These are phyloP conservation scores for Tephrocybe sp. DNA, from an alignment of 768 basidiomycete genomes.

Conservation along the genomic window DNA sequence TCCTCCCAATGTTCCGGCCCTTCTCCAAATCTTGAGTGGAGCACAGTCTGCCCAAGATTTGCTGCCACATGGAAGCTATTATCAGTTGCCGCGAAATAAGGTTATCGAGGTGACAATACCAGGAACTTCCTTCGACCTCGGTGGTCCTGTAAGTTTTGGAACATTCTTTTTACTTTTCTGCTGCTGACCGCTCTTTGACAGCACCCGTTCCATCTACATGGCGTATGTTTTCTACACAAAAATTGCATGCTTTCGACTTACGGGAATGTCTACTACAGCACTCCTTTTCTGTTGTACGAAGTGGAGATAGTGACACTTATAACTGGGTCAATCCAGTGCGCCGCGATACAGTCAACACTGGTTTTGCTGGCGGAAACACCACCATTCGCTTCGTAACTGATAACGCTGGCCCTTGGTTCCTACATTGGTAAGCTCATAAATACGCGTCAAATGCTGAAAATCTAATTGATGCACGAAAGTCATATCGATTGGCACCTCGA, in stretches of 20 bases:
- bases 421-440: conserved; percentile 24
- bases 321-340: conserved; percentile 10
- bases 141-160: conserved; percentile 29
- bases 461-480: conserved; percentile 7
- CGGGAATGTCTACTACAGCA: neutral
- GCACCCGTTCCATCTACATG: conserved; percentile 18
- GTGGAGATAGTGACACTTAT: conserved; percentile 16
- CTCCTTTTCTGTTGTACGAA: conserved; percentile 1
- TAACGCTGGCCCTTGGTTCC: conserved; percentile 15
- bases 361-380: conserved; percentile 20
- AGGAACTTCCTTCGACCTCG: conserved; percentile 24
- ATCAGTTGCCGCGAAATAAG: conserved; percentile 41
- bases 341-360: neutral
- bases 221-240: conserved; percentile 1
- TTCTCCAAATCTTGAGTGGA: conserved; percentile 53
- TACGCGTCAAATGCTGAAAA: neutral
- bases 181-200: neutral
- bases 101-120: conserved; percentile 48
- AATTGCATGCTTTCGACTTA: neutral
- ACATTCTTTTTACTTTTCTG: too few species aligned
- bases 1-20: conserved; percentile 37
- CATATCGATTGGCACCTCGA: conserved; percentile 41
- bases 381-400: conserved; percentile 32
- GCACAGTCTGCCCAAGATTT: conserved; percentile 38
- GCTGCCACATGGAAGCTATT: conserved; percentile 40